Evolutionary conservation across 345 rosid species (phyloP), one percentile per base, ranked within the genome.

Genomic region (Citrus australasica): DNA sequence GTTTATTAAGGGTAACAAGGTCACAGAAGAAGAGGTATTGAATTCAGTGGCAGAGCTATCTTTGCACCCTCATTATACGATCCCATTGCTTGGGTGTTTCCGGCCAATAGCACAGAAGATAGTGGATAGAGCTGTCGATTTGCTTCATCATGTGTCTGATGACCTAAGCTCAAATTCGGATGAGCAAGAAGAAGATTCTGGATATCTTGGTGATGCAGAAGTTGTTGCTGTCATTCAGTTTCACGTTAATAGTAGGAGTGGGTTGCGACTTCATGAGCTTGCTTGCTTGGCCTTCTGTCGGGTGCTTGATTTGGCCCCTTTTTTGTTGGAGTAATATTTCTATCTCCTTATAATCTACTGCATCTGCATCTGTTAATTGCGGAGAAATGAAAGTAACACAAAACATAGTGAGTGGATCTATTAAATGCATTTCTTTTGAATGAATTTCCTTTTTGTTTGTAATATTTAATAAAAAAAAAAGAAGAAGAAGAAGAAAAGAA

Each of bases 251-350:
- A 83, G 83, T 79, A 92, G 92, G 71, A 87, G 78, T 86, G 91
- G 89, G 62, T 76, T 95, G 85, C 81, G 84, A 80, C 94, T 95
- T 79, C 98, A 95, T 4, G 98, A 93, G 89, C 86, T 92, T 73
- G 90, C 93, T 85, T 95, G 98, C 86, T 81, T 95, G 79, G 98
- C 96, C 25, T 89, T 95, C 65, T 84, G 92, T 79, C 96, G 94
- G 13, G 89, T 93, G 68, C 88, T 93, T 80, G 96, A 91, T 84
- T 88, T 95, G 75, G 91, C 90, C 80, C 84, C 88, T 69, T 89
- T 85, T 78, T 85, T 92, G 78, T 74, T 87, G 78, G 88, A 92
- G 98, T 92, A 89, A 80, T 59, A 53, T 28, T 79, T 35, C n/a
- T 10, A 14, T 13, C 0, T 17, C 30, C 60, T 38, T 64, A 21